Conservation (phyloP, 1,284 basidiomycete genomes). For the Marasmius oreades region DNA sequence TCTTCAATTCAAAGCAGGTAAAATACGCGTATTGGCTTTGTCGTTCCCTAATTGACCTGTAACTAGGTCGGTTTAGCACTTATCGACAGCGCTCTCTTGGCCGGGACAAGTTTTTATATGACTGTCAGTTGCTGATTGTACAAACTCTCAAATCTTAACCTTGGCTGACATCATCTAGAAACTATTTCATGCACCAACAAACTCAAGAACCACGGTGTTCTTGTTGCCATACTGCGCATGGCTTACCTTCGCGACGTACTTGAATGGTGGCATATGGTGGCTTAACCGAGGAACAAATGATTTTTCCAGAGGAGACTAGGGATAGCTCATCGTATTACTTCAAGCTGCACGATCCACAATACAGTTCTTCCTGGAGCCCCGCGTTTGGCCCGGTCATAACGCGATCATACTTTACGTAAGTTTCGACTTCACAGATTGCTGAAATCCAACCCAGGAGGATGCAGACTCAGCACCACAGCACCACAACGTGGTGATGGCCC, state of each 20-base stretch:
- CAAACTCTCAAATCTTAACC: background rate
- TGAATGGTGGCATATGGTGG: constrained; percentile 65
- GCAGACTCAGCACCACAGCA: background rate
- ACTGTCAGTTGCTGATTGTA: constrained; percentile 41
- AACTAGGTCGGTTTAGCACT: constrained; percentile 53
- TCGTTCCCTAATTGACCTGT: background rate
- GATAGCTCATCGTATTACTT: background rate
- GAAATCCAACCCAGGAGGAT: too few species aligned
- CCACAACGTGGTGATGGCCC: background rate
- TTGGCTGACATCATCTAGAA: constrained; percentile 30
- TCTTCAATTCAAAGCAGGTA: constrained; percentile 58
- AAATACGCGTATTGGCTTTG: constrained; percentile 10
- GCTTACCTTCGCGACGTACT: constrained; percentile 64
- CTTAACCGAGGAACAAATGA: constrained; percentile 31
- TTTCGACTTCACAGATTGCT: too few species aligned
- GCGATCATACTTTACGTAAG: too few species aligned
- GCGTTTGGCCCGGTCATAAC: too few species aligned
- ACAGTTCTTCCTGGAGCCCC: background rate
- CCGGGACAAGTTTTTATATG: constrained; percentile 60
- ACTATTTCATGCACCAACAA: constrained; percentile 47
- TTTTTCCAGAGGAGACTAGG: constrained; percentile 4
- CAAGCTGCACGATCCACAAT: background rate
- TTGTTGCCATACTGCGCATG: constrained; percentile 64
- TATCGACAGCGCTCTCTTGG: constrained; percentile 57
- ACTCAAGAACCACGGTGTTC: constrained; percentile 51